Evolutionary conservation across 768 basidiomycete genomes (phyloP).

Genomic region (Coprinopsis strossmayeri): DNA sequence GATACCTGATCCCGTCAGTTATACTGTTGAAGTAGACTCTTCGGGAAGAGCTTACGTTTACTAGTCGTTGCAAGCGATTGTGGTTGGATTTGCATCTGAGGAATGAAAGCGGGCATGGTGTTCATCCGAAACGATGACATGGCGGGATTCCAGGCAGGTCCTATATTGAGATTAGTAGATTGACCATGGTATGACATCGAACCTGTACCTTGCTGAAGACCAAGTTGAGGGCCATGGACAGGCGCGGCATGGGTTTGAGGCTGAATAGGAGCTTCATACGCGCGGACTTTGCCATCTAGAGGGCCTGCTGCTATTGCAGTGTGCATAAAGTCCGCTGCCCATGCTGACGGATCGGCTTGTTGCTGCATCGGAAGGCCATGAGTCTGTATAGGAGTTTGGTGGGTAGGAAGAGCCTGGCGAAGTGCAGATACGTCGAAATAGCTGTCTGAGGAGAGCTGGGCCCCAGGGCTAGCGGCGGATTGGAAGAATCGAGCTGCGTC

Average conservation of each 20-base stretch:
- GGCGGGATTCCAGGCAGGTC: slow-evolving; percentile 30
- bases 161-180: neutral
- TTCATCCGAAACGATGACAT: slow-evolving; percentile 31
- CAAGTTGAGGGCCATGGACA: slow-evolving; percentile 8
- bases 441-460: slow-evolving; percentile 27
- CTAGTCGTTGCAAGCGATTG: slow-evolving; percentile 21
- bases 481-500: slow-evolving; percentile 72
- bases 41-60: slow-evolving; percentile 42
- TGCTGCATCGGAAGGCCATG: slow-evolving; percentile 58
- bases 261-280: too few relatives aligned
- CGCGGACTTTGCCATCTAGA: too few relatives aligned
- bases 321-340: slow-evolving; percentile 16
- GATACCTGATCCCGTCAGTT: slow-evolving; percentile 23
- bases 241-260: neutral
- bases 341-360: slow-evolving; percentile 22
- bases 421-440: slow-evolving; percentile 59
- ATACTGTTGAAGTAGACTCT: neutral
- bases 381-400: slow-evolving; percentile 19
- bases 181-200: too few relatives aligned
- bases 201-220: slow-evolving; percentile 18
- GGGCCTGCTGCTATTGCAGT: too few relatives aligned
- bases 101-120: slow-evolving; percentile 29
- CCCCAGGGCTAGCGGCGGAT: slow-evolving; percentile 11
- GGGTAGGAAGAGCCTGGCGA: slow-evolving; percentile 38
- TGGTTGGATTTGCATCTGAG: slow-evolving; percentile 22